Percentiles rank a stretch among this genome's conserved stretches.
phyloP scores from a whole-genome alignment of 2,329 filamentous ascomycete species.

The Dothistroma septosporum region DNA sequence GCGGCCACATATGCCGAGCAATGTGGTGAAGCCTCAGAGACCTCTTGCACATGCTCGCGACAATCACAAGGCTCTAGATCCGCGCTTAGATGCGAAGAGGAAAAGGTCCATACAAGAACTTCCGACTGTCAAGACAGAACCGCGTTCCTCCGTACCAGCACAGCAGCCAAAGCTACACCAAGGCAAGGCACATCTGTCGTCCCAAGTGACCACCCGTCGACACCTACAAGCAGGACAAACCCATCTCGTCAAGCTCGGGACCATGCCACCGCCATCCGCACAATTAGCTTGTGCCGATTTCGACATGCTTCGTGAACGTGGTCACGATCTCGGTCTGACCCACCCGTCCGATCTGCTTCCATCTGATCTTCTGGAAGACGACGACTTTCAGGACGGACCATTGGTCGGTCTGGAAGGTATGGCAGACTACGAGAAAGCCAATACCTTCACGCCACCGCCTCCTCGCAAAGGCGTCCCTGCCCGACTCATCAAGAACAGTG shows the following conservation, averaged over 20 bases:
- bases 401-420: constrained; percentile 16
- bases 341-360: background rate
- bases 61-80: background rate
- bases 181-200: background rate
- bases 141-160: background rate
- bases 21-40: background rate
- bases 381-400: background rate
- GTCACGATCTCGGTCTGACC: background rate
- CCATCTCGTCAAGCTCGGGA: background rate
- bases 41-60: background rate
- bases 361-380: constrained; percentile 6
- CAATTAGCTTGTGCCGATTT: background rate
- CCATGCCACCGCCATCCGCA: background rate
- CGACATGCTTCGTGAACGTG: background rate
- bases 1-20: background rate
- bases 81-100: background rate
- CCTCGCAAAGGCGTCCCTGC: constrained; percentile 7
- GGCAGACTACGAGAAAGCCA: constrained; percentile 21
- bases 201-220: background rate
- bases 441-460: constrained; percentile 22
- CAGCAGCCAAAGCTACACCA: constrained; percentile 4
- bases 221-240: background rate
- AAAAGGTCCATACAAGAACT: background rate
- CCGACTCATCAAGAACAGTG: constrained; percentile 8
- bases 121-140: background rate